phyloP scores from a whole-genome alignment of 257 asterid genomes.

The Gentiana straminea region DNA sequence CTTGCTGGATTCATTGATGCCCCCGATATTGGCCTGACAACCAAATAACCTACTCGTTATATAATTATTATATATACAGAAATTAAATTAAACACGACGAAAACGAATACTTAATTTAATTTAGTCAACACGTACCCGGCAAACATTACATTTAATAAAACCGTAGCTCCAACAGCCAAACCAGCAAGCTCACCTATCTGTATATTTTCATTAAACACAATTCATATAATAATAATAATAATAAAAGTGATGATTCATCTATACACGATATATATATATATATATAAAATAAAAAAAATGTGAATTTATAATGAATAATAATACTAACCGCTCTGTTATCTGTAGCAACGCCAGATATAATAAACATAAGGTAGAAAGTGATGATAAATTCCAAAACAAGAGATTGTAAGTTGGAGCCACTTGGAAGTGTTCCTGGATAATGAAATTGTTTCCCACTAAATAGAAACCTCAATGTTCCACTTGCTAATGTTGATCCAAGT shows the following conservation, averaged over 20 bases:
- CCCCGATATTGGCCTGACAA: conserved; percentile 29
- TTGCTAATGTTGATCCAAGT: conserved; percentile 26
- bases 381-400: conserved; percentile 24
- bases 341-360: conserved; percentile 22
- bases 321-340: conserved; percentile 25
- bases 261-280: not conserved
- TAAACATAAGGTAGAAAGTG: conserved; percentile 34
- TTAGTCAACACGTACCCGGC: conserved; percentile 18
- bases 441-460: conserved; percentile 14
- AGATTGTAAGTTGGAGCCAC: conserved; percentile 23
- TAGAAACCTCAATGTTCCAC: conserved; percentile 21
- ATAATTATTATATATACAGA: too few relatives aligned
- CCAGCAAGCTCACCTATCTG: conserved; percentile 19
- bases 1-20: conserved; percentile 47
- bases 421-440: conserved; percentile 21
- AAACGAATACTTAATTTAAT: too few relatives aligned
- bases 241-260: too few relatives aligned
- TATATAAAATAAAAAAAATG: not conserved
- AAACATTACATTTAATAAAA: conserved; percentile 13
- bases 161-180: conserved; percentile 20
- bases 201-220: not conserved
- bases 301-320: too few relatives aligned
- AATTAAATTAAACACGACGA: too few relatives aligned
- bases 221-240: not conserved
- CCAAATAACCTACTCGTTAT: too few relatives aligned